Conservation (phyloP, 1,284 basidiomycete genomes). For the Trametes versicolor region DNA sequence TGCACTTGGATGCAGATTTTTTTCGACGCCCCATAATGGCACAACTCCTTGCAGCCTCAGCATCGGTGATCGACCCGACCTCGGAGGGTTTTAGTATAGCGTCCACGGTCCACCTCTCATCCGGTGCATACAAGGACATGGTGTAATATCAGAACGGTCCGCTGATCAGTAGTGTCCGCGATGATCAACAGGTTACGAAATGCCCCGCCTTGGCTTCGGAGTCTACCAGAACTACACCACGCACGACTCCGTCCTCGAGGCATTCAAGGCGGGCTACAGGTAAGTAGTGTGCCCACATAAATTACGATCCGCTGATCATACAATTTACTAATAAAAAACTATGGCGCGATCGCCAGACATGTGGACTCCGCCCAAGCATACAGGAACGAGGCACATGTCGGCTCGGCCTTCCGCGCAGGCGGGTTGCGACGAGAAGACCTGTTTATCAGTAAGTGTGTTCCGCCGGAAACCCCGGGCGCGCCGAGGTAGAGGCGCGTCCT, state of each 20-base stretch:
- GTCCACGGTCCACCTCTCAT: no score
- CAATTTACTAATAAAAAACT: no score
- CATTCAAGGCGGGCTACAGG: conserved; percentile 75
- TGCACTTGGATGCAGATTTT: no score
- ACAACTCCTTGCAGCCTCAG: no score
- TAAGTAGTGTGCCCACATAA: conserved; percentile 4
- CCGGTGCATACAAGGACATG: no score
- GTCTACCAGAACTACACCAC: conserved; percentile 79
- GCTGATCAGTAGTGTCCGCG: neutral
- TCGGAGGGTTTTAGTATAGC: no score
- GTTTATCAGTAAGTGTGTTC: conserved; percentile 71
- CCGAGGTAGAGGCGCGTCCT: no score
- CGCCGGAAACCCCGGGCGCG: neutral
- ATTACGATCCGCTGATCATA: no score
- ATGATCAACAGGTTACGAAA: conserved; percentile 54
- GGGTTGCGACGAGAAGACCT: conserved; percentile 63
- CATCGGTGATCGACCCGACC: no score
- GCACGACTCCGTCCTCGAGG: conserved; percentile 68
- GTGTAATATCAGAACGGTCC: neutral
- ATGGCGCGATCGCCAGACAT: conserved; percentile 52
- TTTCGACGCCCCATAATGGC: no score
- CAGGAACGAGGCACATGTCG: conserved; percentile 76
- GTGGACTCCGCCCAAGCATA: conserved; percentile 81
- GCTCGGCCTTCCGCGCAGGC: conserved; percentile 64
- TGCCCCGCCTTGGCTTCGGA: conserved; percentile 85